Base-by-base conservation (phyloP, 2,329 filamentous ascomycete genomes). In the Colletotrichum simmondsii region DNA sequence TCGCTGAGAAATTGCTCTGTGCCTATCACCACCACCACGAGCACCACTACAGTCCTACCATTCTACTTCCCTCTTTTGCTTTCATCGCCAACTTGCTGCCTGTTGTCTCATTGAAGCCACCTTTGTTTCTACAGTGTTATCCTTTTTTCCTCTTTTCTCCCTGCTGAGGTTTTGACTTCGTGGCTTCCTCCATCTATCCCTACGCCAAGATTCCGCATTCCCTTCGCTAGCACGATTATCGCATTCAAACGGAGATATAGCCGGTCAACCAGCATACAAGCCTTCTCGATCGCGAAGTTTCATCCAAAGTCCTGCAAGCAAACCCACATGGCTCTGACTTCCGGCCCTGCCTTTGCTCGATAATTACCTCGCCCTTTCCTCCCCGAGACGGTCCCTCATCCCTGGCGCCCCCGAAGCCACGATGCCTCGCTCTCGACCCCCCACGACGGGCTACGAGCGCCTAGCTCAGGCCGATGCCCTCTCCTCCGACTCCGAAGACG, bases 361-460 rank as follows among this genome's bases (percentile, higher is more conserved):
- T 59, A 60, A 46, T 32, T 60, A 10, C 49, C 54, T 66, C 49
- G 16, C 52, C 30, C 14, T 30, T 35, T 60, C 35, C 26, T 26
- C 5, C 22, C 16, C 35, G 46, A 70, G 42, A 56, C 60, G 14
- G 22, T 57, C 60, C n/a, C 26, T 57, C 53, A 54, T 65, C 22
- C 42, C 53, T 32, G 35, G 32, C 32, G 10, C 35, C 35, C 16
- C 37, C 37, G 7, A 42, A 28, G 63, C 70, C 77, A 85, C 79
- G 75, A 94, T 94, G 92, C 88, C 92, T 78, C 91, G 90, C 80
- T 86, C 86, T 75, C 89, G 92, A 71, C 93, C 92, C 74, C 88
- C 92, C 71, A 94, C 92, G 56, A 95, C 94, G 75, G 94, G 94
- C 82, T 97, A 97, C 84, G 94, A 95, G 83, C 93, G 93, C 79